Evolutionary conservation across 2,329 filamentous ascomycete genomes (phyloP).

Genomic region (Colletotrichum sp.): DNA sequence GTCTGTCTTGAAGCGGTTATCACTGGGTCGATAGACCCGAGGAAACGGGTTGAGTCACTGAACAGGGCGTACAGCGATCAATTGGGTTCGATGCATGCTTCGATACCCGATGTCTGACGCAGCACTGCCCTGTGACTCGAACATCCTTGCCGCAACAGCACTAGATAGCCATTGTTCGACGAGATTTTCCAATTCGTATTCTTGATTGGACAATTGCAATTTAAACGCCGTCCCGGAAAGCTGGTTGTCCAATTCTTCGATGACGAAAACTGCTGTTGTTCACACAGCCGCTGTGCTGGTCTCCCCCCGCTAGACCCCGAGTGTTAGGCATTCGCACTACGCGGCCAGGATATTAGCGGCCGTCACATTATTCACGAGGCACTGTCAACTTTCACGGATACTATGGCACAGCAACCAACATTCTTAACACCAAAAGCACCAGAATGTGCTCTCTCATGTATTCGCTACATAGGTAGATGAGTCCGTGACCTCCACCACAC

Average conservation of each 20-base stretch:
- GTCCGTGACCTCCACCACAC: background rate
- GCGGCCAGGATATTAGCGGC: background rate
- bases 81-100: background rate
- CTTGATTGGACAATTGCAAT: background rate
- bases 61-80: background rate
- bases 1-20: background rate
- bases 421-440: background rate
- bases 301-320: background rate
- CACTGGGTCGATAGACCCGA: background rate
- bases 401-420: background rate
- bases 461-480: background rate
- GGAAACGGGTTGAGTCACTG: background rate
- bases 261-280: background rate
- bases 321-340: background rate
- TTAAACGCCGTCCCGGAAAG: background rate
- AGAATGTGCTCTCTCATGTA: background rate
- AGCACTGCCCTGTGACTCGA: background rate
- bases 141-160: background rate
- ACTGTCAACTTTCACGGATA: background rate
- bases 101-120: background rate
- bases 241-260: background rate
- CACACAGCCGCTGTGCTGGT: background rate
- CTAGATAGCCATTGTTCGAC: background rate
- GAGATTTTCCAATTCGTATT: background rate
- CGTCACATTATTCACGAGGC: background rate